phyloP scores from a whole-genome alignment of 192 early-diverging fungal species.

The Endogone sp. region DNA sequence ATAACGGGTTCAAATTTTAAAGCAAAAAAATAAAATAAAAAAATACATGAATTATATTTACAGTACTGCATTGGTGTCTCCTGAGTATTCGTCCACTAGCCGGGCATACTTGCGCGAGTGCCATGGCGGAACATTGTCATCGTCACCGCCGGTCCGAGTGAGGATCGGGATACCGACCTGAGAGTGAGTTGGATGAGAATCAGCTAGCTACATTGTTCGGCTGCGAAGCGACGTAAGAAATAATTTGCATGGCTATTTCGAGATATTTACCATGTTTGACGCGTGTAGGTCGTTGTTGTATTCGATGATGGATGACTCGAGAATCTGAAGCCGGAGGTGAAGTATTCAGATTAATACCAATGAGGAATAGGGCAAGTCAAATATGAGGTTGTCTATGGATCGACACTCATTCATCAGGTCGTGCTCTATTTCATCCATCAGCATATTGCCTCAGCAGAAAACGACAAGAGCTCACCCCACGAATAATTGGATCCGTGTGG shows the following conservation, averaged over 20 bases:
- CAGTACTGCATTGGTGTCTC: constrained; percentile 41
- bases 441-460: no score
- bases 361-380: not conserved
- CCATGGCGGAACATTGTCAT: constrained; percentile 74
- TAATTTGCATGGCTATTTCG: no score
- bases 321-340: constrained; percentile 29
- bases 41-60: constrained; percentile 18
- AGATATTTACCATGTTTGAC: constrained; percentile 52
- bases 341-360: not conserved
- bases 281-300: constrained; percentile 71
- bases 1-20: no score
- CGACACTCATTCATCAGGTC: no score
- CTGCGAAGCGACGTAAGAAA: no score
- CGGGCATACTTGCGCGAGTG: constrained; percentile 59
- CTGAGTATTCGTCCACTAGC: constrained; percentile 58
- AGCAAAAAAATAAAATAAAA: no score
- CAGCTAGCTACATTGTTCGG: no score
- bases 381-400: no score
- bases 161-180: constrained; percentile 65
- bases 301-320: constrained; percentile 70
- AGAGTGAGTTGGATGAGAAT: not conserved
- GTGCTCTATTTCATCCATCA: no score
- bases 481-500: constrained; percentile 58
- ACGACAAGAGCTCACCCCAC: constrained; percentile 40
- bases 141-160: constrained; percentile 53